These are phyloP conservation scores for Endocladia muricata DNA, from an alignment of 31 red algal genomes.

Conservation along the genomic window DNA sequence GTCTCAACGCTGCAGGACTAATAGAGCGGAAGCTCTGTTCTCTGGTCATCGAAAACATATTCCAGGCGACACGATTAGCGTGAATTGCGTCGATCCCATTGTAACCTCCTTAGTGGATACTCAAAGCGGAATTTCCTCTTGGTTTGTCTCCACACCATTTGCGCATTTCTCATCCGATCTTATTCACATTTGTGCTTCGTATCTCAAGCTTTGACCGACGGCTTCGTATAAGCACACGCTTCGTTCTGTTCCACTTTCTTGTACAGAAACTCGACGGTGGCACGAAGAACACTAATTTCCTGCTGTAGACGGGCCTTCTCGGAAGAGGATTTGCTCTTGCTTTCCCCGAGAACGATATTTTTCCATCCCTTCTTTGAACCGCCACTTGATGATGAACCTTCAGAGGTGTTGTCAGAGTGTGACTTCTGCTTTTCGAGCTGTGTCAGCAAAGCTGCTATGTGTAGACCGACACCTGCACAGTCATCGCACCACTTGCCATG, in stretches of 20 bases:
- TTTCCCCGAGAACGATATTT: conserved; percentile 30
- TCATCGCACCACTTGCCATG: conserved; percentile 48
- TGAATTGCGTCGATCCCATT: too few relatives aligned
- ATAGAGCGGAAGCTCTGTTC: too few relatives aligned
- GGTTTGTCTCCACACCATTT: too few relatives aligned
- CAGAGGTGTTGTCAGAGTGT: neutral
- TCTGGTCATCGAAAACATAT: too few relatives aligned
- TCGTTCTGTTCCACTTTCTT: conserved; percentile 42
- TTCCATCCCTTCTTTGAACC: conserved; percentile 51
- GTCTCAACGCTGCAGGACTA: too few relatives aligned
- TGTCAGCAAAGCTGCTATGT: conserved; percentile 31
- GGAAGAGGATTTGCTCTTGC: conserved; percentile 23
- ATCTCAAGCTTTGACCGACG: too few relatives aligned
- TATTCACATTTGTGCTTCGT: too few relatives aligned
- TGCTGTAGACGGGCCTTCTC: conserved; percentile 45
- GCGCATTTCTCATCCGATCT: too few relatives aligned
- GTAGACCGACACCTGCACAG: conserved; percentile 46
- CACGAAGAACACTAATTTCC: conserved; percentile 54
- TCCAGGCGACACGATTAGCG: too few relatives aligned
- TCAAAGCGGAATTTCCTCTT: too few relatives aligned
- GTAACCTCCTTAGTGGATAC: too few relatives aligned
- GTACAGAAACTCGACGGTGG: conserved; percentile 57
- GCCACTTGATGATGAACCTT: neutral
- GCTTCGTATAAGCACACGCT: too few relatives aligned
- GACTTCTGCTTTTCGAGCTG: conserved; percentile 27